Evolutionary conservation across 257 asterid genomes (phyloP), one percentile per base, ranked within the genome.

Genomic region (Solanum chilense): DNA sequence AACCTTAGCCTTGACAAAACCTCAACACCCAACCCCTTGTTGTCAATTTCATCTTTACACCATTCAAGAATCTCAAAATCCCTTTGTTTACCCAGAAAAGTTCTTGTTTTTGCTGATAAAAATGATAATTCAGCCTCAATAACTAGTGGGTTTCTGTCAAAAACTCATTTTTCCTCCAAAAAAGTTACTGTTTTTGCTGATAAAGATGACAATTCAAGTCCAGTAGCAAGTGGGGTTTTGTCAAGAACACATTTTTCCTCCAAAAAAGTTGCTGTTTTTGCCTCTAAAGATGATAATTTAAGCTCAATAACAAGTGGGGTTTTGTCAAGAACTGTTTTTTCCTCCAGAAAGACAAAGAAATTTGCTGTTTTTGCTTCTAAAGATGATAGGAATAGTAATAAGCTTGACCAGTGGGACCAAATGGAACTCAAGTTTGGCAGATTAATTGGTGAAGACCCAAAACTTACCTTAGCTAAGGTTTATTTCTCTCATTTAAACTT

Each of bases 381-480:
- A 42, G 98, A 93, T 85, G 98, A 94, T 58, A 84, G 39, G 25
- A 64, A 5, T 31, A 70, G 84, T 31, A 78, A 95, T 33, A 91
- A 91, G 68, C 92, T 97, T 83, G 96, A 93, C 86, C 93, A 92
- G 41, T 94, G 98, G 98, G 98, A 97, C 66, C 91, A 88, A 80
- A 94, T 97, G 99, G 99, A 97, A 91, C 96, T 97, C 82, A 94
- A 97, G 92, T 95, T 95, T 82, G 99, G 99, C 44, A 89, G 93
- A 92, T 92, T 97, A 95, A 86, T 97, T 83, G 99, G 98, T 80
- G 99, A 97, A 92, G 98, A 97, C 97, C 98, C 99, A 81, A 94
- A 95, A 92, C 47, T 94, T 74, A 95, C 98, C 87, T 70, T 95
- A 85, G 98, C 99, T 45, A 97, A 97, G 99, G 99, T 97, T 80